Percentiles rank a stretch among this genome's conserved stretches.
Conservation (phyloP, 2,329 filamentous ascomycete species). For the Aquanectria penicillioides region DNA sequence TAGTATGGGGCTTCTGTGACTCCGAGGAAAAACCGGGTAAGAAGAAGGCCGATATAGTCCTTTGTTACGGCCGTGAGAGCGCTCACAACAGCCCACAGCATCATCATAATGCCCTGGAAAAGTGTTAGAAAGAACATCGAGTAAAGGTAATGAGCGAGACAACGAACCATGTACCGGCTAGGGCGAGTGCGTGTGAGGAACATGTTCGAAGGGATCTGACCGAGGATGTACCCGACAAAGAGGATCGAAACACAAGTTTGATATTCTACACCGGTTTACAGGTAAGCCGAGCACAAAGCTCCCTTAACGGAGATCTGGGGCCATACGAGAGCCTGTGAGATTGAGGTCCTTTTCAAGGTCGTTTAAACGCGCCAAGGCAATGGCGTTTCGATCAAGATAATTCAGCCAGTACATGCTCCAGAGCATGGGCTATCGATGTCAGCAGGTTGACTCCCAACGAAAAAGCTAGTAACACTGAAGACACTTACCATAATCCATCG, state of each 20-base stretch:
- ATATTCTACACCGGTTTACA: slow-evolving; percentile 34
- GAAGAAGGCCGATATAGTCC: slow-evolving; percentile 59
- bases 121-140: neutral
- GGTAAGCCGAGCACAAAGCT: too few species aligned
- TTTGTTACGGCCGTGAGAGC: slow-evolving; percentile 56
- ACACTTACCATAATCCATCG: slow-evolving; percentile 20
- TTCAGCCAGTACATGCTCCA: slow-evolving; percentile 54
- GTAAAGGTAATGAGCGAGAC: slow-evolving; percentile 1
- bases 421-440: slow-evolving; percentile 37
- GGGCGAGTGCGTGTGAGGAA: slow-evolving; percentile 53
- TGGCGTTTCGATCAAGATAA: slow-evolving; percentile 57
- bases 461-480: neutral
- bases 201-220: slow-evolving; percentile 55
- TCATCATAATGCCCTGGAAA: slow-evolving; percentile 43
- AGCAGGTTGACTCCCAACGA: neutral
- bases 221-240: slow-evolving; percentile 56
- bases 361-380: slow-evolving; percentile 52
- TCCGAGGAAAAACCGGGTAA: slow-evolving; percentile 54
- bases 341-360: slow-evolving; percentile 41
- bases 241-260: slow-evolving; percentile 44
- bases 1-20: slow-evolving; percentile 54
- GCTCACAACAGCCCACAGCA: slow-evolving; percentile 58
- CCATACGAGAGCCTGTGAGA: slow-evolving; percentile 18
- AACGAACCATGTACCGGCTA: slow-evolving; percentile 49
- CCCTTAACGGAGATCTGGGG: neutral